Percentiles rank a stretch among this genome's conserved stretches.
Evolutionary conservation across 768 basidiomycete genomes (phyloP).

Genomic region (Tulasnella sp.): DNA sequence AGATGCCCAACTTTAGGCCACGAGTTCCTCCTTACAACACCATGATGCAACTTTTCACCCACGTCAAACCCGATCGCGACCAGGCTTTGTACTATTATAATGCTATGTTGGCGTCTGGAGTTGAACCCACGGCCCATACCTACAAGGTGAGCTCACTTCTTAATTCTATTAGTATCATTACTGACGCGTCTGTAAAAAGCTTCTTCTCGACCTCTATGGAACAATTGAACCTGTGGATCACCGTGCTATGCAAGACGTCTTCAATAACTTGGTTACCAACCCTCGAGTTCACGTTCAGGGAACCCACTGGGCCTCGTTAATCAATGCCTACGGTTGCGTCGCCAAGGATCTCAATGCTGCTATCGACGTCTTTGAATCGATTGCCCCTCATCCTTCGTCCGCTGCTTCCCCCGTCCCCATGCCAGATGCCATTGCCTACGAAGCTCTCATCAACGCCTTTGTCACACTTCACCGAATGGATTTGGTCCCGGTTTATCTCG

Average conservation of each 20-base stretch:
- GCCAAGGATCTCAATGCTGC: constrained; percentile 66
- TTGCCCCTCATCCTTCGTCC: constrained; percentile 39
- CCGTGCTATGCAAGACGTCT: constrained; percentile 54
- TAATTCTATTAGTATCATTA: not conserved
- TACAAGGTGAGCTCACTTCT: constrained; percentile 55
- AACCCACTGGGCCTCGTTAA: constrained; percentile 69
- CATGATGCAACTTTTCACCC: constrained; percentile 94
- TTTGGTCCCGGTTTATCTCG: constrained; percentile 54
- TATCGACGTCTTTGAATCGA: constrained; percentile 60
- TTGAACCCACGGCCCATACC: constrained; percentile 76
- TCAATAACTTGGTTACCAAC: constrained; percentile 42
- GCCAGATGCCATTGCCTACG: constrained; percentile 77
- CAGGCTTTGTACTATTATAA: constrained; percentile 65
- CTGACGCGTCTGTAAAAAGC: constrained; percentile 30
- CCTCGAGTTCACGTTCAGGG: constrained; percentile 37
- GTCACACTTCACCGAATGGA: constrained; percentile 67
- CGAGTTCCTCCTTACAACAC: constrained; percentile 94
- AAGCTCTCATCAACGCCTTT: constrained; percentile 78
- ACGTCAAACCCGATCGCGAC: constrained; percentile 75
- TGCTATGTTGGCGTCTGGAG: constrained; percentile 42
- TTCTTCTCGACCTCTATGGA: constrained; percentile 83
- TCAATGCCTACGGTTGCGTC: constrained; percentile 79
- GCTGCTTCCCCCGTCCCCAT: constrained; percentile 25
- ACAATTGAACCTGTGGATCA: constrained; percentile 72
- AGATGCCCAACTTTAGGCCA: constrained; percentile 61